These are phyloP conservation scores for Paraphoma sp. DNA, from an alignment of 2,329 filamentous ascomycete genomes.

Conservation along the genomic window DNA sequence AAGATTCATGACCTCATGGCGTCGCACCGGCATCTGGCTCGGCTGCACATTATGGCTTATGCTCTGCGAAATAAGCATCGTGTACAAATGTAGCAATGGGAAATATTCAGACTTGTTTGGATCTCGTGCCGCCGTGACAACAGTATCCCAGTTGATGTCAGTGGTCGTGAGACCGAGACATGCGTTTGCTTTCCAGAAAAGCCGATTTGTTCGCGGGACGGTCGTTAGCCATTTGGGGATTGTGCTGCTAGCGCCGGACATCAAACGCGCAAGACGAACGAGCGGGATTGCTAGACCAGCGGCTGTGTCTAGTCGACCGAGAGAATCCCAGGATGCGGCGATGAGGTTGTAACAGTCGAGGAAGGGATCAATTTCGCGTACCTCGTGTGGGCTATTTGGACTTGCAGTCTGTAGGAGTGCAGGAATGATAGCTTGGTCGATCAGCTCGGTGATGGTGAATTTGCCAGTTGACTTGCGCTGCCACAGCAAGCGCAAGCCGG, in stretches of 20 bases:
- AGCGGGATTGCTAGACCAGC: constrained; percentile 36
- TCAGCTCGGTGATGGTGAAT: constrained; percentile 26
- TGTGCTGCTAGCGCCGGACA: constrained; percentile 28
- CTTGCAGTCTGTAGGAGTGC: constrained; percentile 20
- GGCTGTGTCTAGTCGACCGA: constrained; percentile 29
- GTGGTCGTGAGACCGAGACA: constrained; percentile 20
- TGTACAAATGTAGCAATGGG: constrained; percentile 38
- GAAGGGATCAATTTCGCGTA: constrained; percentile 13
- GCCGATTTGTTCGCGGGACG: constrained; percentile 21
- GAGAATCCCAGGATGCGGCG: constrained; percentile 32
- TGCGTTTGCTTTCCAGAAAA: constrained; percentile 41
- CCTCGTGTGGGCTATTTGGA: neutral
- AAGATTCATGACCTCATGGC: constrained; percentile 33
- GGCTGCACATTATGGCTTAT: constrained; percentile 24
- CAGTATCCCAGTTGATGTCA: constrained; percentile 28
- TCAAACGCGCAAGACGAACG: constrained; percentile 37
- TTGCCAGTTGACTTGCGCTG: constrained; percentile 16
- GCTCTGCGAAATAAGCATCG: constrained; percentile 38
- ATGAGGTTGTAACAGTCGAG: constrained; percentile 33
- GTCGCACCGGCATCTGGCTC: constrained; percentile 13
- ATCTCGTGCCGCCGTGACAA: constrained; percentile 26
- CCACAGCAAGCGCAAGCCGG: constrained; percentile 26
- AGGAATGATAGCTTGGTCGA: constrained; percentile 29
- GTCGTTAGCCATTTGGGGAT: constrained; percentile 33
- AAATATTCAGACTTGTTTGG: constrained; percentile 22